Base-by-base conservation (phyloP, 768 basidiomycete species). In the Suillus tomentosus region DNA sequence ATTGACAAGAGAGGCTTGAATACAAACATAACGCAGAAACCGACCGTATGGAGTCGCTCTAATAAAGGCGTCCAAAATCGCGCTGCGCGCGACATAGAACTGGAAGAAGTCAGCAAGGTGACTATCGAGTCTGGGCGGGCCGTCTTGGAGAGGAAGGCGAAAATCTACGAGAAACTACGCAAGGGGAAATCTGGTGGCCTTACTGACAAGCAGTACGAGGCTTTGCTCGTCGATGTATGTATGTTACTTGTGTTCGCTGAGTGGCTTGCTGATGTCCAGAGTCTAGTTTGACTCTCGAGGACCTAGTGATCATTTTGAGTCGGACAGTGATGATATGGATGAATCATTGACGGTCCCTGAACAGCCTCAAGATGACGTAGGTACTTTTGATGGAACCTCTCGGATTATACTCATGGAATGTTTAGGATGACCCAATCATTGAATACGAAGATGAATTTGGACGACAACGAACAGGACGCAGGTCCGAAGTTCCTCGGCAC, bases 391-490 rank as follows among this genome's bases (percentile, higher is more conserved):
- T 17, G 6, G 17, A 9, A 24, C 19, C 1, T 5, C 3, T 31
- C 27, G 39, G 17, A 17, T 31, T 5, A 6, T 37, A 6, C 45
- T 74, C 2, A 66, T 61, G 54, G 34, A 56, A 34, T 62, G 10
- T 15, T 2, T 60, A 92, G 87, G 82, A 87, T 62, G 92, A 95
- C 68, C 91, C 92, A 13, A 77, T 94, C 37, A 81, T 94, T 6
- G 94, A 95, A 73, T 94, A 94, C 64, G 87, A 90, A 71, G 94
- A 95, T 67, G 94, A 95, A 71, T 93, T 92, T 71, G 93, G 93
- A 42, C 86, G 94, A n/a, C 68, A 85, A 45, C 80, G 92, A 64
- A 90, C 84, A 1, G 85, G 84, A 19, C 82, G 81, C 59, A 83
- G 84, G 11, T 94, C 93, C 14, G 91, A 95, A 70, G 84, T 95